Conservation (phyloP, 371 early-diverging fungal genomes). For the Mucor racemosus region DNA sequence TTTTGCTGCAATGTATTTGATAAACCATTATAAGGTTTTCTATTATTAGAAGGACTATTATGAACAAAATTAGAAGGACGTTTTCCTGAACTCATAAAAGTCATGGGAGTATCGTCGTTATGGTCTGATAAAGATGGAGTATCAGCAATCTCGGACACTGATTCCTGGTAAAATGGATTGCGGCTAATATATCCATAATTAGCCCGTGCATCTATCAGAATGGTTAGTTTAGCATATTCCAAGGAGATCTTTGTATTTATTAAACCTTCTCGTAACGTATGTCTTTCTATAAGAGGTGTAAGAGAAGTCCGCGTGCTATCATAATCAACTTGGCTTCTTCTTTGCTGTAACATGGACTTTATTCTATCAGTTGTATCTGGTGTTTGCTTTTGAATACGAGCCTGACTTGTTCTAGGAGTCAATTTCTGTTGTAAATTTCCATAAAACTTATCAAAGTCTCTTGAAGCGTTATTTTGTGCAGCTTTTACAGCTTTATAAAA, state of each 20-base stretch:
- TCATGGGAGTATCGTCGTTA: constrained; percentile 9
- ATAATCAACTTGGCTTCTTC: not conserved
- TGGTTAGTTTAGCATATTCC: not conserved
- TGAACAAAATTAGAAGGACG: not conserved
- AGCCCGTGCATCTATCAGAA: constrained; percentile 2
- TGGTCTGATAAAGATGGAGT: constrained; percentile 19
- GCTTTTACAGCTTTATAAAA: constrained; percentile 23
- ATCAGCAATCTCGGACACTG: constrained; percentile 18
- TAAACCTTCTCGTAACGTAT: constrained; percentile 32
- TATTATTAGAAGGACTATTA: not conserved
- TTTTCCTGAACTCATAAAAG: not conserved
- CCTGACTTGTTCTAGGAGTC: constrained; percentile 24
- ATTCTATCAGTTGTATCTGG: constrained; percentile 14
- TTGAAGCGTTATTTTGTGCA: constrained; percentile 18
- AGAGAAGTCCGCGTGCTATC: constrained; percentile 21
- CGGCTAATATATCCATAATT: constrained; percentile 10
- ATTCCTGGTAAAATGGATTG: constrained; percentile 27
- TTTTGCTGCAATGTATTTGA: not conserved
- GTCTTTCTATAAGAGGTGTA: constrained; percentile 34
- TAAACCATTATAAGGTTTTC: not conserved
- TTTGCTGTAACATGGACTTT: constrained; percentile 1
- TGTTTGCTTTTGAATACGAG: constrained; percentile 20
- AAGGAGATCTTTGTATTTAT: not conserved
- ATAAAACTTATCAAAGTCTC: constrained; percentile 31
- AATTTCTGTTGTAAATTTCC: constrained; percentile 22